Percentiles rank a stretch among this genome's conserved stretches.
These are phyloP conservation scores for Centella asiatica DNA, from an alignment of 129 eudicot genomes.

Conservation along the genomic window DNA sequence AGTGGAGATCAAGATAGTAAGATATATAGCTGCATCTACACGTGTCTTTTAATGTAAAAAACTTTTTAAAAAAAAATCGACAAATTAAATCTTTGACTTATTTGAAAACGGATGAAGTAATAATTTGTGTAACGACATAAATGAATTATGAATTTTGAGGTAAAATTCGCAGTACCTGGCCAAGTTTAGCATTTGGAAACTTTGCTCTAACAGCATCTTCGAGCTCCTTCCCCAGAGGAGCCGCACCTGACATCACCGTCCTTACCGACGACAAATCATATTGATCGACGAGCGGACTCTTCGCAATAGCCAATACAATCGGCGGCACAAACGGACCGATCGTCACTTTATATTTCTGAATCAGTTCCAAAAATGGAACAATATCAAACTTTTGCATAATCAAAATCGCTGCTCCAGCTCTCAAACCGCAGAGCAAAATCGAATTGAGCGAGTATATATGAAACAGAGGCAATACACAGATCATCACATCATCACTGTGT, in stretches of 20 bases:
- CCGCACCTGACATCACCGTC: slow-evolving; percentile 87
- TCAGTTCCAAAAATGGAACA: slow-evolving; percentile 50
- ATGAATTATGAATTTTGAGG: too few relatives aligned
- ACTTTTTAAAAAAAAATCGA: too few relatives aligned
- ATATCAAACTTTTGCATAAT: slow-evolving; percentile 87
- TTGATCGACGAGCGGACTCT: slow-evolving; percentile 49
- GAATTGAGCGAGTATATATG: slow-evolving; percentile 83
- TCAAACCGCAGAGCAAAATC: slow-evolving; percentile 59
- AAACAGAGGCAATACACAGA: slow-evolving; percentile 72
- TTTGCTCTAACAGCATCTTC: slow-evolving; percentile 77
- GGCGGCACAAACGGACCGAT: slow-evolving; percentile 94
- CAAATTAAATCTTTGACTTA: too few relatives aligned
- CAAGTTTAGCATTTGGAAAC: slow-evolving; percentile 81
- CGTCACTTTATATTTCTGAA: slow-evolving; percentile 69
- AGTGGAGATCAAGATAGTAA: too few relatives aligned
- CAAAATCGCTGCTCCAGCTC: slow-evolving; percentile 80
- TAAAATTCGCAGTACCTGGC: slow-evolving; percentile 94
- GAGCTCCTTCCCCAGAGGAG: slow-evolving; percentile 88
- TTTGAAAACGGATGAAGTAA: too few relatives aligned
- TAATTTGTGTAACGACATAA: too few relatives aligned
- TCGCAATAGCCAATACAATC: slow-evolving; percentile 72
- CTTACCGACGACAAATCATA: slow-evolving; percentile 68
- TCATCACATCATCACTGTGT: slow-evolving; percentile 66
- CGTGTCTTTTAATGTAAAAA: too few relatives aligned
- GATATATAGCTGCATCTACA: too few relatives aligned